Evolutionary conservation across 441 rosid species (phyloP), one percentile per base, ranked within the genome.

Genomic region (Breynia disticha): DNA sequence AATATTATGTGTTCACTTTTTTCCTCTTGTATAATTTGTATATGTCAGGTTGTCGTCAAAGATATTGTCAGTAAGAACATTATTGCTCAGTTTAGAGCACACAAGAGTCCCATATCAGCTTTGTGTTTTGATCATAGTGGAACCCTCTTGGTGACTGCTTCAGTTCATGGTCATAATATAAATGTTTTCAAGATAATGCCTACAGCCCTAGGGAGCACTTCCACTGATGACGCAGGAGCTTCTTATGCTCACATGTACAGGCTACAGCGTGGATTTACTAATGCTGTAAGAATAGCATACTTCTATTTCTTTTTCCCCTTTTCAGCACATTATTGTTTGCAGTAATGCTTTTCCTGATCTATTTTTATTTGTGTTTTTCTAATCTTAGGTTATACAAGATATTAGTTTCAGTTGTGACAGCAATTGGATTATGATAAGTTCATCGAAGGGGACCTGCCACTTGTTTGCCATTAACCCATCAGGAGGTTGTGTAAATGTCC

Each of bases 401-500:
- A 84, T 91, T 54, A 72, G 96, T 75, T 83, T 87, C 72, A 87
- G 90, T 65, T 72, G 74, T 71, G 93, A 91, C 61, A 83, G 96
- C 77, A 75, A 69, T 61, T 76, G 87, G 94, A 77, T 91, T 60
- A 78, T 81, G 95, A 79, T 87, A 58, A 85, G 90, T 69, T 87
- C 98, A 45, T 83, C 94, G 7, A 82, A 94, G 75, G 98, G 96
- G 55, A 91, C 98, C 35, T 80, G 90, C 70, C 98, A 91, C 72
- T 64, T 91, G 37, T 91, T 91, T 78, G 88, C 87, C 41, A 79
- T 91, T 54, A 73, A 81, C 64, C 84, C 87, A 18, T 60, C n/a
- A n/a, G 90, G 82, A 48, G 84, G 79, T 56, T 69, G 77, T 24
- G 75, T 54, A 32, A 67, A 60, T 59, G 52, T 73, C 53, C 77